Evolutionary conservation across 805 yeast species (phyloP), one percentile per base, ranked within the genome.

Genomic region (Brettanomyces sp.): DNA sequence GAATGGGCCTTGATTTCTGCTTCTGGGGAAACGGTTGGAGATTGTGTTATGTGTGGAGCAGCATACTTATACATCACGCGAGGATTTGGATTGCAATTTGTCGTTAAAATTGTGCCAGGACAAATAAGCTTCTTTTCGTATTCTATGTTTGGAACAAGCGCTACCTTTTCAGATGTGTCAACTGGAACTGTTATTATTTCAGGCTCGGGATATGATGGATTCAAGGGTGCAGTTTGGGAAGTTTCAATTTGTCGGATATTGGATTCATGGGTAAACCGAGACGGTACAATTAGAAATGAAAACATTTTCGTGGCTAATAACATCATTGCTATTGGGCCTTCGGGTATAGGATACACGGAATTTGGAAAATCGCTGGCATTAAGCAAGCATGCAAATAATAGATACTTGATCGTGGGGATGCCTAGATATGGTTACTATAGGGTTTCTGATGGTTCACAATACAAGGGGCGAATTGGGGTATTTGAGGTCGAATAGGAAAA

Each of bases 161-260:
- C 49, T 24, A 43, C 41, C 25, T 48, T 52, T 8, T 21, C 48
- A 4, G 45, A 47, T 44, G 35, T 41, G 1, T 44, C 50, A 22
- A 50, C 51, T 13, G 50, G 52, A 5, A 14, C 21, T 6, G 53
- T 74, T 22, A 62, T 60, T 43, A 53, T 74, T 3, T 63, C 77
- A 1, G 62, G 62, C 14, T 70, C 68, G 11, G 56, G 57, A 2
- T 57, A 47, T 43, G 38, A 47, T 14, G 55, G 56, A 28, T 75
- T 74, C 3, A 57, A 58, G 45, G 82, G 80, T 1, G 70, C 72
- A 0, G 59, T 80, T 3, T 79, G 79, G 72, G 52, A 54, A 34
- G 46, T 74, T 1, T 46, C 59, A 3, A 46, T 72, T 43, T 35
- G 37, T 7, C 33, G 33, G 1, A 30, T 55, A 18, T 36, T 58